Evolutionary conservation across 495 filamentous ascomycete species (phyloP), one percentile per base, ranked within the genome.

Genomic region (Penicillium alfredii): DNA sequence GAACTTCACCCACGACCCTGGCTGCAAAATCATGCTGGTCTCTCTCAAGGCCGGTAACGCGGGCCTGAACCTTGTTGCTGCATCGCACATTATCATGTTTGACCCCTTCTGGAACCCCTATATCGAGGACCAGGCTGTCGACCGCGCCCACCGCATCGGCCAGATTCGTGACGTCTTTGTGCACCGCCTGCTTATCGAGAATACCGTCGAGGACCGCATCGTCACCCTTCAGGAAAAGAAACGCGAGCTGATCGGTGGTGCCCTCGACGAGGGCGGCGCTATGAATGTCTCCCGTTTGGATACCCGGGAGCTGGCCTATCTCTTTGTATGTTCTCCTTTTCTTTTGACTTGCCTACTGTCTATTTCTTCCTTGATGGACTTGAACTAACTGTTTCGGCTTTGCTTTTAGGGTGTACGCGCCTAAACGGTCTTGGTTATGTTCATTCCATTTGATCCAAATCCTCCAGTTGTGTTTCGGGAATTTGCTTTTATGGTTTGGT

Each of bases 21-120:
- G 73, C 18, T 73, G 78, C 55, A 78, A 74, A 42, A 70, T 97
- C 54, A 83, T 97, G 78, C 66, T 97, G 15, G 81, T 95, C 3
- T 93, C 86, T 8, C 71, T 97, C 24, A 88, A 88, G 35, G 90
- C 90, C 0, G 90, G 90, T 8, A 97, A 97, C 53, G 76, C 90
- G 0, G 90, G 90, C 0, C 69, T 97, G 23, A 97, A 97, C 55
- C 74, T 97, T 12, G 81, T 82, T 6, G 79, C 79, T n/a, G 90
- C 90, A 0, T 83, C 80, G 0, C 82, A 87, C 45, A 84, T 97
- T 44, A 86, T 97, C 53, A 82, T 96, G 35, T 77, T 93, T 38
- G 90, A 97, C 47, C 90, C 90, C 0, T 95, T 94, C 66, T 97
- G 92, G 86, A 97, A 97, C 42, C 88, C 90, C 0, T 95, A 82